Base-by-base conservation (phyloP, 352 stramenopile species). In the Nothophytophthora sp. region DNA sequence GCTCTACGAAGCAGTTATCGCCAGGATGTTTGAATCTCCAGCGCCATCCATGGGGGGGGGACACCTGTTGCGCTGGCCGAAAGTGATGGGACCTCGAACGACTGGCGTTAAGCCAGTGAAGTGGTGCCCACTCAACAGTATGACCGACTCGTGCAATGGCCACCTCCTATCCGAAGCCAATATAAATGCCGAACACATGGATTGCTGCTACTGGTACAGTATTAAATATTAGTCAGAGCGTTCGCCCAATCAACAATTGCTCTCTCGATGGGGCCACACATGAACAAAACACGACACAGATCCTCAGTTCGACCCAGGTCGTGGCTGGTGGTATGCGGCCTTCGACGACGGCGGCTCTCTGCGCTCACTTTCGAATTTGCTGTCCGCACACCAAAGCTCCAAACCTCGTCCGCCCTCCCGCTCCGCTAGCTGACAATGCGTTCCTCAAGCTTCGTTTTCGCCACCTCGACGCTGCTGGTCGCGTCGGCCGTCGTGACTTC, bases 391-490 rank as follows among this genome's bases (percentile, higher is more conserved):
- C 28, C 52, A 67, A 55, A n/a, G n/a, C n/a, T n/a, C n/a, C n/a
- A n/a, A n/a, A n/a, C n/a, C n/a, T n/a, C n/a, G 39, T 50, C 47
- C 13, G 27, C 35, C 5, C 44, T 34, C 7, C 20, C 19, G 16
- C 1, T 32, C 25, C 19, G 22, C 30, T 24, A 46, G 9, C 20
- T 24, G 33, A 15, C 41, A 38, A 65, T 70, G 60, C 24, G 42
- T 36, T 16, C 35, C 32, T 35, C 20, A 41, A 62, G 61, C 25
- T 55, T 57, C 43, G n/a, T 40, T 22, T 12, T 66, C 29, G 23
- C 30, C 54, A 32, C 43, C 2, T 59, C 62, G 15, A 61, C 45
- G 23, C 36, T 75, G n/a, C 43, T 80, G 18, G 44, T 62, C 13
- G 59, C 47, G 5, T 60, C 48, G 8, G 55, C 48, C 8, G 39